Base-by-base conservation (phyloP, 1,284 basidiomycete species). In the Vanrija sp. region DNA sequence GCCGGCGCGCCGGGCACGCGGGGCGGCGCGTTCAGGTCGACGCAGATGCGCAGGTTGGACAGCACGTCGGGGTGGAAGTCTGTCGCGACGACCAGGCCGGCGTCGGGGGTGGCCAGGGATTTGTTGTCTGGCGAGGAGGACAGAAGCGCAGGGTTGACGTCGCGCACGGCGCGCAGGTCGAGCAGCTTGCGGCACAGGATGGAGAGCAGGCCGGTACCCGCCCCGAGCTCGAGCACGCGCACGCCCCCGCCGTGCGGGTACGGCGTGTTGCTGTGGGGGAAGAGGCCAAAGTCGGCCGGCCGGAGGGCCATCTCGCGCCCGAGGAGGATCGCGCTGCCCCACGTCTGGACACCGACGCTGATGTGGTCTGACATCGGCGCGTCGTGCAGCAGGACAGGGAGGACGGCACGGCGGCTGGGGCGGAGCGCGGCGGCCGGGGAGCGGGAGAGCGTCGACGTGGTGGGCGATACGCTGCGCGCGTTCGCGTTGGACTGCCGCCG, bases 341-440 rank as follows among this genome's bases (percentile, higher is more conserved):
- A 95, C 0, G 91, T 95, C 74, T 94, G 91, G 18, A 90, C 86
- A 6, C 91, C 92, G 18, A 93, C 86, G 51, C 83, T 85, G 5
- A 82, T 78, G 63, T 86, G 87, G 67, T 92, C 87, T 38, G 85
- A 82, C 46, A 92, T 79, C 0, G 89, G 84, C 3, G 85, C 83
- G 68, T 94, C 91, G 53, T 81, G 85, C 38, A 94, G 68, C 39
- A 81, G 75, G 15, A 91, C 59, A 9, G 73, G 73, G 12, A 75
- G 58, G 15, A 64, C 66, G 4, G 68, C 52, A 5, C 50, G 47
- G 3, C 60, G 52, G 9, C 43, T 76, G 14, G 54, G 51, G 19
- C 21, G 15, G 47, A 5, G 12, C 34, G 12, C 9, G 10, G 34
- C 34, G 34, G 12, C 10, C n/a, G 57, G 59, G 0, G 54, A 55